Base-by-base conservation (phyloP, 2,329 filamentous ascomycete genomes). In the Pyrenochaeta sp. region DNA sequence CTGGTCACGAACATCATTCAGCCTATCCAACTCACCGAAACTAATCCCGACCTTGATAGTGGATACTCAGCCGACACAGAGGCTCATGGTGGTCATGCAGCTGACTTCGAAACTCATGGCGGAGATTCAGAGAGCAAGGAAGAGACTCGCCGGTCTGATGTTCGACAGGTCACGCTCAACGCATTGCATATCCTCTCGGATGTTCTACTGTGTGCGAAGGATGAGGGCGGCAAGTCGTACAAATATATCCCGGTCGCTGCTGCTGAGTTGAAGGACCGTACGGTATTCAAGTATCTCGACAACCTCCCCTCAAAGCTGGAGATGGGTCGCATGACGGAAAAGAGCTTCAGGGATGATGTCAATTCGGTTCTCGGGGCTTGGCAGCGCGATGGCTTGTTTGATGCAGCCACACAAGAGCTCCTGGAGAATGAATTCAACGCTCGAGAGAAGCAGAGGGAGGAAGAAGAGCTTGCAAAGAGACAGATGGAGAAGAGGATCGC, bases 231-330 rank as follows among this genome's bases (percentile, higher is more conserved):
- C 6, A 48, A 53, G 10, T 58, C 58, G 7, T 96, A 91, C 89
- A 86, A 90, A 39, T 96, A 91, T 63, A 81, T 91, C 15, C 85
- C 88, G 54, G 79, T 93, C 3, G 90, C 96, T 50, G 90, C 95
- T 66, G 77, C 78, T 1, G 83, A 87, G 1, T 77, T 96, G 17
- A 83, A 83, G 20, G 74, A 81, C 7, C 82, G 84, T 42, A 82
- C 83, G 44, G 83, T 86, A 0, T 96, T 96, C 60, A 87, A 89
- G 61, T 79, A 81, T 30, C 79, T 96, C 3, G 91, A 91, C 1
- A 75, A 81, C 41, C 80, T 95, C 47, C 84, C 90, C 6, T 85
- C 87, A 58, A 84, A 83, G 40, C 74, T 88, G 15, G 79, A 80
- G 30, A 96, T 91, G 90, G 92, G 92, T 7, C 83, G 89, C 1